Base-by-base conservation (phyloP, 495 filamentous ascomycete genomes). In the Aspergillus coremiiformis region DNA sequence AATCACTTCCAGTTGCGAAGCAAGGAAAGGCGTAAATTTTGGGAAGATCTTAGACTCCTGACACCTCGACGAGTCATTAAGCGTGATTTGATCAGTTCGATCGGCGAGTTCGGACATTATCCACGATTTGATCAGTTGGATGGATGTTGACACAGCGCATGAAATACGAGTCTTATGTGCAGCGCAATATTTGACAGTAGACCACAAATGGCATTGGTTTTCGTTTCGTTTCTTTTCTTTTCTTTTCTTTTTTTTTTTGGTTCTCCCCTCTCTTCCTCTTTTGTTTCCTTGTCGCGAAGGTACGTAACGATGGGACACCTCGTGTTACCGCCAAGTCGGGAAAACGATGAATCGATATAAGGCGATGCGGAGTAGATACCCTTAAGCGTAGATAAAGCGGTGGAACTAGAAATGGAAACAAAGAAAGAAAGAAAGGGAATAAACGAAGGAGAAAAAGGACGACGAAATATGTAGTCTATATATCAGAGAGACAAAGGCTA, bases 1-100 rank as follows among this genome's bases (percentile, higher is more conserved):
- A 56, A 73, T 69, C 33, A 62, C 52, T 37, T 67, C 47, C 14
- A 75, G 49, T 39, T 72, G 62, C 1, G 52, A 24, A 19, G 66
- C 52, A 14, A 74, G 47, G 1, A 60, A 45, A 6, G 64, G 49
- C 29, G 68, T 63, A 47, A 73, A 70, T 26, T 29, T 33, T 4
- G 63, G 55, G 11, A 57, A 43, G 2, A 53, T 44, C n/a, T 57
- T 52, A 17, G 17, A 14, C 8, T 51, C 52, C 6, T 50, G 23
- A 3, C 44, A 39, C 14, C 33, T 23, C 11, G 47, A 37, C 8
- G 51, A 49, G 35, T 32, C 39, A 23, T 54, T 24, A 22, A 61
- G 22, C 12, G 49, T 39, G 19, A 61, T 19, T 22, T 51, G 49
- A 30, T 44, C 46, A 23, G 52, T 61, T 9, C 45, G 49, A 26